Conservation (phyloP, 2,329 filamentous ascomycete genomes). For the Fusarium denticulatum region DNA sequence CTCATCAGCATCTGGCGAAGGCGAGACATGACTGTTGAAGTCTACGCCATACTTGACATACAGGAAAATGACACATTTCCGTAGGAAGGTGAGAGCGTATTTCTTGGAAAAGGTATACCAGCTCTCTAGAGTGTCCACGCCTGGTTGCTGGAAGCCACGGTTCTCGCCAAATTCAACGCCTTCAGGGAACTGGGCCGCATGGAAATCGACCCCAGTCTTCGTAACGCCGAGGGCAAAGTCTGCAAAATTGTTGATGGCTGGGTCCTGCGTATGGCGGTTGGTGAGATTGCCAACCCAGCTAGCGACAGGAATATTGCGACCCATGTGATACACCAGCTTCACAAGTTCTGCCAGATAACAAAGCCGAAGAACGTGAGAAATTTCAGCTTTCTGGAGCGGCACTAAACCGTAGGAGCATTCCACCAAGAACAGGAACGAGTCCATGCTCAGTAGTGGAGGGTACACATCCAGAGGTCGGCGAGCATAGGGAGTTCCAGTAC, state of each 20-base stretch:
- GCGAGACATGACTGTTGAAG: slow-evolving; percentile 76
- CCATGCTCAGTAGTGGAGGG: slow-evolving; percentile 71
- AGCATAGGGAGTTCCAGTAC: slow-evolving; percentile 53
- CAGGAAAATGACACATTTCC: slow-evolving; percentile 84
- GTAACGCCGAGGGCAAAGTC: slow-evolving; percentile 63
- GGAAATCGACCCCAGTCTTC: slow-evolving; percentile 55
- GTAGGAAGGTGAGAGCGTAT: slow-evolving; percentile 89
- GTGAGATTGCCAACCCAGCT: slow-evolving; percentile 60
- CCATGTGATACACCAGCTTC: slow-evolving; percentile 75
- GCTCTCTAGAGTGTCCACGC: slow-evolving; percentile 62
- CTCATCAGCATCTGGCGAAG: slow-evolving; percentile 75
- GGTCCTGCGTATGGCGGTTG: slow-evolving; percentile 55
- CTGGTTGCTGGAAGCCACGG: slow-evolving; percentile 64
- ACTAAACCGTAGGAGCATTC: slow-evolving; percentile 79
- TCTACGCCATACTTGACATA: slow-evolving; percentile 90
- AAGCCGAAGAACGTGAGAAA: slow-evolving; percentile 81
- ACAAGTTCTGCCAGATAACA: slow-evolving; percentile 93
- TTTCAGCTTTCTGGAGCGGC: slow-evolving; percentile 74
- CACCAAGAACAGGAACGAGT: slow-evolving; percentile 83
- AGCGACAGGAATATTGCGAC: slow-evolving; percentile 62
- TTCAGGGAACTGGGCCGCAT: slow-evolving; percentile 45
- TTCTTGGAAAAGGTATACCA: slow-evolving; percentile 74
- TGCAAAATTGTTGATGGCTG: slow-evolving; percentile 64
- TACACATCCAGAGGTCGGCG: slow-evolving; percentile 57
- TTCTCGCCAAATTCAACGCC: slow-evolving; percentile 49